Evolutionary conservation across 1,284 basidiomycete species (phyloP).

Genomic region (Thelephora terrestris): DNA sequence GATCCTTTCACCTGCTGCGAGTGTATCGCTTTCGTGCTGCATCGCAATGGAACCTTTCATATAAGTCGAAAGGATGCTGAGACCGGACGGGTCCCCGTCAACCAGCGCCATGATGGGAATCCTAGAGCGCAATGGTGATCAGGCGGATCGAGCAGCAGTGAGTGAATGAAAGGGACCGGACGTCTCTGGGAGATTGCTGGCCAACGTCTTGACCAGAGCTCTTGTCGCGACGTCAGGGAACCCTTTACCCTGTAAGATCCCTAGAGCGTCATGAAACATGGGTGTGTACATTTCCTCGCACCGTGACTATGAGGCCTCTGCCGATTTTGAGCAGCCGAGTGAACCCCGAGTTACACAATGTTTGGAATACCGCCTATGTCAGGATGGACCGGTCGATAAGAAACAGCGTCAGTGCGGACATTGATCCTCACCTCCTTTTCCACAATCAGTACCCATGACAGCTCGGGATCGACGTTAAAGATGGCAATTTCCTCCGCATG

Average conservation of each 20-base stretch:
- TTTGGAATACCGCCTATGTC: slow-evolving; percentile 78
- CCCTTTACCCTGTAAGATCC: slow-evolving; percentile 73
- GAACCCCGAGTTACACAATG: slow-evolving; percentile 52
- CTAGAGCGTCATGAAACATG: not conserved
- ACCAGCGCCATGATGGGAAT: slow-evolving; percentile 72
- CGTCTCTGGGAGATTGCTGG: slow-evolving; percentile 49
- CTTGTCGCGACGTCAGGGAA: slow-evolving; percentile 88
- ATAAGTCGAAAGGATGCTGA: slow-evolving; percentile 85
- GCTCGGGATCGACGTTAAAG: slow-evolving; percentile 39
- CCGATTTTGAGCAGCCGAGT: slow-evolving; percentile 35
- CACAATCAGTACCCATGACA: slow-evolving; percentile 75
- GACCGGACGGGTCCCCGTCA: slow-evolving; percentile 82
- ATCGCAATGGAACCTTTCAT: slow-evolving; percentile 57
- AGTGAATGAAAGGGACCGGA: slow-evolving; percentile 16
- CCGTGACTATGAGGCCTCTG: slow-evolving; percentile 64
- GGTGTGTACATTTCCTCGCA: slow-evolving; percentile 15
- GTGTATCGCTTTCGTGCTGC: slow-evolving; percentile 50
- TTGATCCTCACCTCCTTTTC: slow-evolving; percentile 73
- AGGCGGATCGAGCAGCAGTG: slow-evolving; percentile 1
- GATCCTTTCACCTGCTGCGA: slow-evolving; percentile 53
- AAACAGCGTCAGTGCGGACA: not conserved
- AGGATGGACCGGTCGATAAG: not conserved
- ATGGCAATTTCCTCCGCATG: slow-evolving; percentile 56
- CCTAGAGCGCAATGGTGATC: slow-evolving; percentile 25
- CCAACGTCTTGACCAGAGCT: slow-evolving; percentile 65